Conservation (phyloP, 1,284 basidiomycete genomes). For the Ustilago cynodontis region DNA sequence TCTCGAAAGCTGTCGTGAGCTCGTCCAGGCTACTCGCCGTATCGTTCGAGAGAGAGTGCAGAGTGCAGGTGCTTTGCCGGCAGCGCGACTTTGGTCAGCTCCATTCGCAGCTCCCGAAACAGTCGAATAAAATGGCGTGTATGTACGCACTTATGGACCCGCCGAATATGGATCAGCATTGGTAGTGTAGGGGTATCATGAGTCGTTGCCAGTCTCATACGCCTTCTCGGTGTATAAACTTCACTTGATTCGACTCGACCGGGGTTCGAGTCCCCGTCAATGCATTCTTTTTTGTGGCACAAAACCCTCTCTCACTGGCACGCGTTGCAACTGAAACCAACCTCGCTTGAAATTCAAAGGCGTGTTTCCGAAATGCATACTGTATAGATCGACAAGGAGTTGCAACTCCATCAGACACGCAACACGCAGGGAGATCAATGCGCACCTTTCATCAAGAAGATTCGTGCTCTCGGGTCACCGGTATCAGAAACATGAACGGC, state of each 20-base stretch:
- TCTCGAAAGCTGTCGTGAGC: too few species aligned
- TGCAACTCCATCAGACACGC: not conserved
- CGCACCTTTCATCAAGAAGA: not conserved
- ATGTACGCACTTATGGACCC: too few species aligned
- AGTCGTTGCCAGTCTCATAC: slow-evolving; percentile 52
- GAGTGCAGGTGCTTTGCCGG: too few species aligned
- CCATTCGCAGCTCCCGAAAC: too few species aligned
- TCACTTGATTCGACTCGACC: slow-evolving; percentile 48
- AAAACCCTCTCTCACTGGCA: not conserved
- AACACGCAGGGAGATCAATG: not conserved
- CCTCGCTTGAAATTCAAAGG: not conserved
- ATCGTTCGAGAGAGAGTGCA: too few species aligned
- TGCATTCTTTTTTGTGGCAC: slow-evolving; percentile 41
- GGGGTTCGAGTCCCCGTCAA: slow-evolving; percentile 59
- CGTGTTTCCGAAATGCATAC: slow-evolving; percentile 5
- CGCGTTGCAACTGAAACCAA: slow-evolving; percentile 16
- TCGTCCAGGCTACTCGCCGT: too few species aligned
- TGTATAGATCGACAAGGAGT: slow-evolving; percentile 6
- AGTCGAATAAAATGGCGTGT: too few species aligned
- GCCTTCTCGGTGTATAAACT: slow-evolving; percentile 11
- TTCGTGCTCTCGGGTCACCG: not conserved
- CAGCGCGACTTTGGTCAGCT: too few species aligned
- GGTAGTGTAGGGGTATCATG: slow-evolving; percentile 53
- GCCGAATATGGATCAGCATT: slow-evolving; percentile 32
- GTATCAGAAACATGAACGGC: not conserved